Evolutionary conservation across 441 rosid species (phyloP).

Genomic region (Eruca vesicaria): DNA sequence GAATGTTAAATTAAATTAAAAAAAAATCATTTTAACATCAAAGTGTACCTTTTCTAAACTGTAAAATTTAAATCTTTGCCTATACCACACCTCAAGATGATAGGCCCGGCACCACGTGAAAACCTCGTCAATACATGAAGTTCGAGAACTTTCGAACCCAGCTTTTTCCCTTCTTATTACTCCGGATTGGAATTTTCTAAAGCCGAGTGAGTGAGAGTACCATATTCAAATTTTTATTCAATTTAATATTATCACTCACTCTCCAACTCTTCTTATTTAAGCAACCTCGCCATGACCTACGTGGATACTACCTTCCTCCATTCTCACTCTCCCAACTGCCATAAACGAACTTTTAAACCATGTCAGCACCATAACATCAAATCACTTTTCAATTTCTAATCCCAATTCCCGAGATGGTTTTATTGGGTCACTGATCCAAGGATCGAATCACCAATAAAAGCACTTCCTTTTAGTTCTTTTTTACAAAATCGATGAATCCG

Average conservation of each 20-base stretch:
- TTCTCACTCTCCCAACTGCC: slow-evolving; percentile 26
- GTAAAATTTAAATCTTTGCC: too few relatives aligned
- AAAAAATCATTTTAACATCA: too few relatives aligned
- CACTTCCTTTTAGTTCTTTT: background rate
- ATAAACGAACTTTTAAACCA: slow-evolving; percentile 27
- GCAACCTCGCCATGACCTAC: slow-evolving; percentile 24
- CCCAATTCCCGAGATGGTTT: background rate
- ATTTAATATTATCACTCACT: background rate
- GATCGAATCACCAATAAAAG: background rate
- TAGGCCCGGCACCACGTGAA: background rate
- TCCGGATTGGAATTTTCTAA: background rate
- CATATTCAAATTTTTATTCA: background rate
- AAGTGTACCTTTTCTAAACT: too few relatives aligned
- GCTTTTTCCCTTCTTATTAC: background rate
- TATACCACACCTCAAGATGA: background rate
- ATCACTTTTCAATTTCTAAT: background rate
- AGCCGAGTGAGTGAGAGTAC: background rate
- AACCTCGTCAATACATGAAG: slow-evolving; percentile 5
- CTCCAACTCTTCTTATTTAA: slow-evolving; percentile 23
- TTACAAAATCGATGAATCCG: slow-evolving; percentile 16
- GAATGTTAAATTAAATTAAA: too few relatives aligned
- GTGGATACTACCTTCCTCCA: slow-evolving; percentile 18
- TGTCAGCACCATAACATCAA: slow-evolving; percentile 3
- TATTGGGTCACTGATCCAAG: background rate
- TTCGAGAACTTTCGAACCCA: slow-evolving; percentile 28